phyloP scores from a whole-genome alignment of 2,329 filamentous ascomycete species.

The Nemania diffusa region DNA sequence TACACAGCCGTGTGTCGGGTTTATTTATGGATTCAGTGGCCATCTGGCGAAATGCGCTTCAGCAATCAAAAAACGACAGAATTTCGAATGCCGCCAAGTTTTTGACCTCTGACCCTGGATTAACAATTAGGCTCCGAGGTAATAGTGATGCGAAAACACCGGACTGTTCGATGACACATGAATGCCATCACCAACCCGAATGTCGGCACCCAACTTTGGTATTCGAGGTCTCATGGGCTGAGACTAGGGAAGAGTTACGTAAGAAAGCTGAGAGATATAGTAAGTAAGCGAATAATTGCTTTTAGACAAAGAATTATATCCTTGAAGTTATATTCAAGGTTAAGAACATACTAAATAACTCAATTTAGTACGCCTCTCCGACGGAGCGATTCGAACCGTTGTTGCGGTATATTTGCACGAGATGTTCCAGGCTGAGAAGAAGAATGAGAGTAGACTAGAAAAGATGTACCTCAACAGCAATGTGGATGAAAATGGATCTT shows the following conservation, averaged over 20 bases:
- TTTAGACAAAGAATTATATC: no score
- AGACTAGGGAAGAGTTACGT: not conserved
- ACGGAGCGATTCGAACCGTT: constrained; percentile 18
- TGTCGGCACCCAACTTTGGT: constrained; percentile 1
- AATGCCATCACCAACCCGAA: not conserved
- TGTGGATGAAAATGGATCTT: not conserved
- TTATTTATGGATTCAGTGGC: not conserved
- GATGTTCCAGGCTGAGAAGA: constrained; percentile 4
- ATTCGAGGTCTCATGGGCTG: constrained; percentile 11
- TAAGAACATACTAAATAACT: not conserved
- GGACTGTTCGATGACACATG: not conserved
- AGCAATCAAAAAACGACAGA: not conserved
- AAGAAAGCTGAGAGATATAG: constrained; percentile 8
- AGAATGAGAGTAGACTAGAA: constrained; percentile 13
- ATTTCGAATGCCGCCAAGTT: not conserved
- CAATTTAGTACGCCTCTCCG: not conserved
- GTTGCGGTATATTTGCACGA: constrained; percentile 3
- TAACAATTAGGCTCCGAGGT: not conserved
- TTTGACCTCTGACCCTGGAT: no score
- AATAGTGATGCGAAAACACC: not conserved
- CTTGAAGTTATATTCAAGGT: not conserved
- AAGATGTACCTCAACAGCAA: not conserved
- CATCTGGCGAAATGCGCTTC: not conserved
- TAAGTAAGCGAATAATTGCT: no score
- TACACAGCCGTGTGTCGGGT: not conserved